Percentiles rank a stretch among this genome's conserved stretches.
phyloP scores from a whole-genome alignment of 2,329 filamentous ascomycete genomes.

The Aspergillus bombycis region DNA sequence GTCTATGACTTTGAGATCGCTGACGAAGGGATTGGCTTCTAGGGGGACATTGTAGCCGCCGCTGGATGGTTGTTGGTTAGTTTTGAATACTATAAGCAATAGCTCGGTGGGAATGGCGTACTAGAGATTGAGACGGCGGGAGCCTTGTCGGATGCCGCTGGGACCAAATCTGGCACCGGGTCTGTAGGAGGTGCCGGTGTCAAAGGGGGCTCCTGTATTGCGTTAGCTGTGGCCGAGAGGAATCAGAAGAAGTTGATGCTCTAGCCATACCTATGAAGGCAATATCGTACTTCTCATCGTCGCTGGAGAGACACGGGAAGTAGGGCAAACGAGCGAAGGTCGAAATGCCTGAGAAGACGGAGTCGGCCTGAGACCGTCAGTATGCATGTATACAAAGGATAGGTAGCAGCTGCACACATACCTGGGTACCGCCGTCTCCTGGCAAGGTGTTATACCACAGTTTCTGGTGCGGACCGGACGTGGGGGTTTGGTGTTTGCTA shows the following conservation, averaged over 20 bases:
- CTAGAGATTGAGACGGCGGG: conserved; percentile 83
- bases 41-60: conserved; percentile 87
- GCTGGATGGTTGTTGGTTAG: conserved; percentile 59
- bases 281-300: conserved; percentile 76
- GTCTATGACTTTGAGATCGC: conserved; percentile 78
- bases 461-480: conserved; percentile 70
- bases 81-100: conserved; percentile 25
- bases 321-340: conserved; percentile 83
- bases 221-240: not conserved
- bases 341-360: conserved; percentile 84
- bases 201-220: conserved; percentile 72
- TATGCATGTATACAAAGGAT: not conserved
- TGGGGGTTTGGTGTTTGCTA: conserved; percentile 61
- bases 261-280: conserved; percentile 71
- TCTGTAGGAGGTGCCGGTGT: conserved; percentile 83
- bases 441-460: conserved; percentile 84
- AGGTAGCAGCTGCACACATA: conserved; percentile 36
- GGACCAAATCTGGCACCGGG: conserved; percentile 84
- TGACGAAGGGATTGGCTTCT: conserved; percentile 77
- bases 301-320: conserved; percentile 72
- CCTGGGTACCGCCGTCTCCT: conserved; percentile 82
- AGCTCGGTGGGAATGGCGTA: conserved; percentile 50
- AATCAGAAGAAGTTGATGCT: not conserved
- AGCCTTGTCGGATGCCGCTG: conserved; percentile 83
- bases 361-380: conserved; percentile 66